These are phyloP conservation scores for Chalciporus pseudorubinellus DNA, from an alignment of 768 basidiomycete genomes.

Conservation along the genomic window DNA sequence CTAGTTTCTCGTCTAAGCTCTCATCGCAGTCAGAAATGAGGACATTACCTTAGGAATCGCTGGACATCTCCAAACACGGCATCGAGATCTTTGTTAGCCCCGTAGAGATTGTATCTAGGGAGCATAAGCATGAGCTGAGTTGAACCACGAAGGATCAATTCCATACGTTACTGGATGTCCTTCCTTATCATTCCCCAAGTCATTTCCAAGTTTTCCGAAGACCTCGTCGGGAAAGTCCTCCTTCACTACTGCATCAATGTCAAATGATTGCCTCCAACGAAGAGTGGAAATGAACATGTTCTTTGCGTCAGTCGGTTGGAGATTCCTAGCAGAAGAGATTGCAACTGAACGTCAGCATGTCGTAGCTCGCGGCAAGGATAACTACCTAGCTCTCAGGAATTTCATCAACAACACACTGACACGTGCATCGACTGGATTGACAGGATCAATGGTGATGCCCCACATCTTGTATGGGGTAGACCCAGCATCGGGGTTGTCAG, in stretches of 20 bases:
- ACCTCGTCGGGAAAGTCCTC: slow-evolving; percentile 62
- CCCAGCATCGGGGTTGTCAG: slow-evolving; percentile 52
- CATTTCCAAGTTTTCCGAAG: slow-evolving; percentile 61
- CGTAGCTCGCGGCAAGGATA: background rate
- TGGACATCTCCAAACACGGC: slow-evolving; percentile 75
- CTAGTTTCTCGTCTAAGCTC: slow-evolving; percentile 33
- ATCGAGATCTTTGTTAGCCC: slow-evolving; percentile 61
- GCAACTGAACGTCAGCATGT: background rate
- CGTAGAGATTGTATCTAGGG: slow-evolving; percentile 75
- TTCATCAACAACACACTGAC: slow-evolving; percentile 79
- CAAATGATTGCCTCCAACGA: slow-evolving; percentile 67
- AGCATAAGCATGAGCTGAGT: background rate
- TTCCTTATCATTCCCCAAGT: slow-evolving; percentile 69
- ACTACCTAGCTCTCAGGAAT: slow-evolving; percentile 72
- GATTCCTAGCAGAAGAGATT: slow-evolving; percentile 39
- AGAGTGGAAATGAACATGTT: slow-evolving; percentile 70
- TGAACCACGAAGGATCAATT: slow-evolving; percentile 20
- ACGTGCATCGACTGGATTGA: slow-evolving; percentile 52
- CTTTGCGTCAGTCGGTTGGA: slow-evolving; percentile 51
- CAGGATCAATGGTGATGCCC: slow-evolving; percentile 69
- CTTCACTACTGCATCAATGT: slow-evolving; percentile 55
- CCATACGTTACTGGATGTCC: slow-evolving; percentile 64
- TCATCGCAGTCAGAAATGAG: background rate
- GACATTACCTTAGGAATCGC: slow-evolving; percentile 66
- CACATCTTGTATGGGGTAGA: slow-evolving; percentile 57